phyloP scores from a whole-genome alignment of 2,329 filamentous ascomycete genomes.

The Camillea tinctor region DNA sequence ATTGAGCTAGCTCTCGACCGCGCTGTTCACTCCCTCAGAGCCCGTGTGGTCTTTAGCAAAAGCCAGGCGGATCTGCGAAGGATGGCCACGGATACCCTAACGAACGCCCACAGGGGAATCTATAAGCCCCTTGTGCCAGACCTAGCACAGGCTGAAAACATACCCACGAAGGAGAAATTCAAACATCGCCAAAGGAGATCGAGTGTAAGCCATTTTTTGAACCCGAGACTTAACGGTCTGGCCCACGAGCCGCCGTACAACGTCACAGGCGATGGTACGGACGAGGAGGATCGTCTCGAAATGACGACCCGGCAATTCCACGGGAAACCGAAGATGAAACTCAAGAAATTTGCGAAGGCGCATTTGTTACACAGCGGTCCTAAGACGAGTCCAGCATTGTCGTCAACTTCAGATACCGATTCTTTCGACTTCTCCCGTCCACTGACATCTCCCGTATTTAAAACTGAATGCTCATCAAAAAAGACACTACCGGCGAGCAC shows the following conservation, averaged over 20 bases:
- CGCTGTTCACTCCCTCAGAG: constrained; percentile 67
- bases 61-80: constrained; percentile 61
- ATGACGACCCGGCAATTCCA: constrained; percentile 36
- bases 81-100: constrained; percentile 37
- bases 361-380: constrained; percentile 35
- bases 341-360: constrained; percentile 43
- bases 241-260: constrained; percentile 37
- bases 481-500: constrained; percentile 3
- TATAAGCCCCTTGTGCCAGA: constrained; percentile 18
- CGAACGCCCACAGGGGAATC: constrained; percentile 18
- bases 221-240: constrained; percentile 35
- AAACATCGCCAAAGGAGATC: constrained; percentile 45
- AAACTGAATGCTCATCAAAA: constrained; percentile 1
- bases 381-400: constrained; percentile 26
- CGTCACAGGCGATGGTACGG: constrained; percentile 45
- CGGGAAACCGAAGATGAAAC: constrained; percentile 38
- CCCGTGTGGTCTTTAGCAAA: constrained; percentile 67
- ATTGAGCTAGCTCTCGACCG: constrained; percentile 83
- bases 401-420: constrained; percentile 26
- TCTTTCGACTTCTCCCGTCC: constrained; percentile 42
- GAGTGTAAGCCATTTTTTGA: constrained; percentile 49
- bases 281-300: constrained; percentile 44
- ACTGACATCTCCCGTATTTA: constrained; percentile 17
- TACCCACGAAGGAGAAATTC: constrained; percentile 28
- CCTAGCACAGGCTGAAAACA: constrained; percentile 10